Conservation (phyloP, 768 basidiomycete species). For the Mycena polygramma region DNA sequence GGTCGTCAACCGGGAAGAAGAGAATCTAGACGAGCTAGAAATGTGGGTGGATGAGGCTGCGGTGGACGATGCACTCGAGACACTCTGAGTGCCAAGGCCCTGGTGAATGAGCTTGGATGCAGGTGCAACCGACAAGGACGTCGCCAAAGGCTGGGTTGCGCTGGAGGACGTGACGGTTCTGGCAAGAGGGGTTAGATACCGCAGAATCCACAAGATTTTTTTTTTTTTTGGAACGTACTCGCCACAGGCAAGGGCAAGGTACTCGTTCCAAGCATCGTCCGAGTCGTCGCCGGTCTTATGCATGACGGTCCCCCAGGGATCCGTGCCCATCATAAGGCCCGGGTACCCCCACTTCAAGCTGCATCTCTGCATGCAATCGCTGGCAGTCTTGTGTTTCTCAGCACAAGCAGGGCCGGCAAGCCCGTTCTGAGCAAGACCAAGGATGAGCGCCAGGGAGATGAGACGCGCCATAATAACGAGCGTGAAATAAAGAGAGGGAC, state of each 20-base stretch:
- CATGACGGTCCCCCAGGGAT: constrained; percentile 69
- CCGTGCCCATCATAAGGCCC: constrained; percentile 63
- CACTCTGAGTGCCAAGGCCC: constrained; percentile 28
- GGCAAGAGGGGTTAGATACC: background rate
- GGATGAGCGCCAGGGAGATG: constrained; percentile 50
- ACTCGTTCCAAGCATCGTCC: constrained; percentile 49
- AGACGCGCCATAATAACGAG: constrained; percentile 54
- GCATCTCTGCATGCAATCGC: constrained; percentile 55
- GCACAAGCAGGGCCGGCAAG: constrained; percentile 64
- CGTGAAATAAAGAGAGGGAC: constrained; percentile 36
- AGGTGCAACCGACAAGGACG: constrained; percentile 36
- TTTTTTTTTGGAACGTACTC: background rate
- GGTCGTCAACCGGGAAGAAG: constrained; percentile 38
- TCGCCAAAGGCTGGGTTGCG: constrained; percentile 16
- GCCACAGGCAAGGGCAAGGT: constrained; percentile 61
- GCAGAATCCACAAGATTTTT: too few relatives aligned
- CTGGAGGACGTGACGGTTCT: constrained; percentile 19
- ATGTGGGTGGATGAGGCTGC: constrained; percentile 33
- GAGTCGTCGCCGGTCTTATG: constrained; percentile 45
- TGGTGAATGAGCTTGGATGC: constrained; percentile 40
- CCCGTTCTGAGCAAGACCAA: constrained; percentile 52
- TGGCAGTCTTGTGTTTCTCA: constrained; percentile 49
- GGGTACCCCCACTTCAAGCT: constrained; percentile 62
- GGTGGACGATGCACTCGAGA: constrained; percentile 30
- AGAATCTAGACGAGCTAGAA: constrained; percentile 26